Evolutionary conservation across 2,329 filamentous ascomycete genomes (phyloP).

Genomic region (Aspergillus fructus): DNA sequence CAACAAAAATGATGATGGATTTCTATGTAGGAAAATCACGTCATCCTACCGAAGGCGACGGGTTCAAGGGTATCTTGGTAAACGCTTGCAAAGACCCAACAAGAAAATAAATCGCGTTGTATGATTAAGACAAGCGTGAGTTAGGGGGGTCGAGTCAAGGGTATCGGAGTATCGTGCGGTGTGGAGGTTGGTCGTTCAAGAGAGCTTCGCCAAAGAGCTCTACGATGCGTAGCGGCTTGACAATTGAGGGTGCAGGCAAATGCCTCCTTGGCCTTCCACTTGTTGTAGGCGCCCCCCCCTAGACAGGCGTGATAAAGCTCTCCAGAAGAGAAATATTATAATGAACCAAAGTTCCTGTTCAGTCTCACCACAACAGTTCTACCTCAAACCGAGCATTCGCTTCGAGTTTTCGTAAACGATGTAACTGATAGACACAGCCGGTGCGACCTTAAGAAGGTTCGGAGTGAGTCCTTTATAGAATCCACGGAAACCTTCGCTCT

Average conservation of each 20-base stretch:
- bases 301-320: background rate
- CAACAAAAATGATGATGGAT: slow-evolving; percentile 10
- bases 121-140: slow-evolving; percentile 2
- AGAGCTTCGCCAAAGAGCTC: background rate
- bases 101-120: slow-evolving; percentile 9
- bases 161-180: background rate
- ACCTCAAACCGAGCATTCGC: slow-evolving; percentile 59
- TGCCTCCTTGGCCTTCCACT: background rate
- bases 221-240: background rate
- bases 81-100: slow-evolving; percentile 24
- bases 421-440: slow-evolving; percentile 92
- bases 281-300: background rate
- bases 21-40: slow-evolving; percentile 15
- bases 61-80: slow-evolving; percentile 33
- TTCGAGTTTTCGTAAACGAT: slow-evolving; percentile 92
- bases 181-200: background rate
- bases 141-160: background rate
- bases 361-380: slow-evolving; percentile 16
- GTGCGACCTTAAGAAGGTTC: slow-evolving; percentile 93
- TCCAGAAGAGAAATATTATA: background rate
- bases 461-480: slow-evolving; percentile 94
- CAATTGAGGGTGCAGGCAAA: background rate
- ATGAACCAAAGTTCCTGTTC: background rate
- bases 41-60: slow-evolving; percentile 17
- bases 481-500: slow-evolving; percentile 78